Evolutionary conservation across 148 eudicot species (phyloP).

Genomic region (Fagopyrum esculentum): DNA sequence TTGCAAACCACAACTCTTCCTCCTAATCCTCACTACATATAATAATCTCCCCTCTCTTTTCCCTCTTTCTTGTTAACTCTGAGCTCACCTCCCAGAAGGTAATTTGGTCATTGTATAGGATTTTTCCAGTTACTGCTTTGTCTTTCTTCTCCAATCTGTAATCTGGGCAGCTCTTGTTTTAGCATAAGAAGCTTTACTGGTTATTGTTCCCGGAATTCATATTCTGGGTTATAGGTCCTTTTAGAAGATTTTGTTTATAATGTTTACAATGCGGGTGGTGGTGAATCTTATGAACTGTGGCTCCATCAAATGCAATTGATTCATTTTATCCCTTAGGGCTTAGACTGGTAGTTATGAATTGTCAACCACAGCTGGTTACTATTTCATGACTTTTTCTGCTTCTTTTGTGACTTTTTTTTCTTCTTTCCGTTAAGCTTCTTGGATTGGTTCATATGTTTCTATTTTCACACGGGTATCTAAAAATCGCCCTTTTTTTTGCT

Average conservation of each 20-base stretch:
- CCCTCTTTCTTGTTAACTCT: background rate
- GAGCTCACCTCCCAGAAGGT: background rate
- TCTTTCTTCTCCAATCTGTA: background rate
- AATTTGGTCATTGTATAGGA: background rate
- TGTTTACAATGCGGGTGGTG: background rate
- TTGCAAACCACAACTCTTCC: background rate
- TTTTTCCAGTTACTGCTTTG: background rate
- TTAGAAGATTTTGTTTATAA: background rate
- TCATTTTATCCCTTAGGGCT: background rate
- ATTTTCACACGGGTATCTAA: background rate
- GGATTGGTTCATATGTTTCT: background rate
- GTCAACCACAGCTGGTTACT: background rate
- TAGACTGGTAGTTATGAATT: slow-evolving; percentile 12
- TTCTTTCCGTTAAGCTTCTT: background rate
- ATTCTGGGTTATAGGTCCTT: background rate
- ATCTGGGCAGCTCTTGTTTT: background rate
- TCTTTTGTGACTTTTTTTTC: slow-evolving; percentile 2
- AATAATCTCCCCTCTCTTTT: background rate
- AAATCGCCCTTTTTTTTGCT: background rate
- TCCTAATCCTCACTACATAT: background rate
- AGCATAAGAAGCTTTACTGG: background rate
- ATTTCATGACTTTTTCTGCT: background rate
- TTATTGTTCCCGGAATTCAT: background rate
- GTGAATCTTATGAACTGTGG: background rate
- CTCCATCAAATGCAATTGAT: background rate